Evolutionary conservation across 768 basidiomycete genomes (phyloP).

Genomic region (Pulveroboletus sp.): DNA sequence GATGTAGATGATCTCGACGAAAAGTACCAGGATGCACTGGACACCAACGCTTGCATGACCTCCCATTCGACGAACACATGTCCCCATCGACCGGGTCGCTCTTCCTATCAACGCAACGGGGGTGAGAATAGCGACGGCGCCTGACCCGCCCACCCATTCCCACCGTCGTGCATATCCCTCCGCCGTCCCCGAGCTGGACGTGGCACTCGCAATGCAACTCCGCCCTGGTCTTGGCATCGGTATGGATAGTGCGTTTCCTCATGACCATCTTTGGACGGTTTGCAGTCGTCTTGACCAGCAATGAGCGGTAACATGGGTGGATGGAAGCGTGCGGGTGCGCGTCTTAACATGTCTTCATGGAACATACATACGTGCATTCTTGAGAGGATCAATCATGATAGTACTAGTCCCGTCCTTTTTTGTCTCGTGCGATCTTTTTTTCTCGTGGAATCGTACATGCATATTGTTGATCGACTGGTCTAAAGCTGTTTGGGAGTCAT

Average conservation of each 20-base stretch:
- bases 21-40: constrained; percentile 32
- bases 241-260: constrained; percentile 76
- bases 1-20: constrained; percentile 26
- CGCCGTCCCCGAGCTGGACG: constrained; percentile 50
- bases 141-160: constrained; percentile 12
- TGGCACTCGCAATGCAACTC: constrained; percentile 77
- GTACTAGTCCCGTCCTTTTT: no score
- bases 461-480: no score
- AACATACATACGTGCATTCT: no score
- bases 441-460: no score
- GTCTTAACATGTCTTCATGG: no score
- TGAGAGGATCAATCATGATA: no score
- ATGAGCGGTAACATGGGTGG: no score
- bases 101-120: constrained; percentile 8
- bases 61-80: constrained; percentile 16
- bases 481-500: no score
- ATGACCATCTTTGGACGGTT: constrained; percentile 83
- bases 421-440: no score
- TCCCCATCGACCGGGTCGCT: constrained; percentile 19
- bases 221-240: constrained; percentile 68
- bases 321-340: no score
- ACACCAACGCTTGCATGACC: constrained; percentile 17
- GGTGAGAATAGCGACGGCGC: background rate
- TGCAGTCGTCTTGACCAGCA: constrained; percentile 51
- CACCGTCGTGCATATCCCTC: constrained; percentile 35